Conservation (phyloP, 441 rosid genomes). For the Populus hybrid region DNA sequence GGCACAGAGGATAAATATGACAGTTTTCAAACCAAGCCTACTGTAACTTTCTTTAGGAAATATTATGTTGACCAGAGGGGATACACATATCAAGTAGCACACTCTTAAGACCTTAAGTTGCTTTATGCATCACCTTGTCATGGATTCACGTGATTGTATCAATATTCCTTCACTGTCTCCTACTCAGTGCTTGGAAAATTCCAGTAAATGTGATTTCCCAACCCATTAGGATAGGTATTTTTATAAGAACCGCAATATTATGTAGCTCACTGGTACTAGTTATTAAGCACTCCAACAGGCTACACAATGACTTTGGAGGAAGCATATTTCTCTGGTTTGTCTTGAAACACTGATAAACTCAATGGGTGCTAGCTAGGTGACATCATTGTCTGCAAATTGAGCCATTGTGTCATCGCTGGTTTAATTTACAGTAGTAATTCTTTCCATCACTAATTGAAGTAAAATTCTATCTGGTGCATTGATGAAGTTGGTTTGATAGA, state of each 20-base stretch:
- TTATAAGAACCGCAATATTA: neutral
- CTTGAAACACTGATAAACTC: neutral
- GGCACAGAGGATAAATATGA: neutral
- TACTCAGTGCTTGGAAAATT: neutral
- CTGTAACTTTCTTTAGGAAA: neutral
- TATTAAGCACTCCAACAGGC: neutral
- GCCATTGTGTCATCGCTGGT: neutral
- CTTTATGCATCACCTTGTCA: neutral
- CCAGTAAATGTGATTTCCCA: neutral
- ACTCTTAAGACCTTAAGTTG: neutral
- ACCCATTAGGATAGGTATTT: constrained; percentile 3
- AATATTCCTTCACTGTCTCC: neutral
- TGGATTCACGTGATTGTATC: neutral
- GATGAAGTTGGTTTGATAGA: constrained; percentile 5
- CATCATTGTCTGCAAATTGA: neutral
- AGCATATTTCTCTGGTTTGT: neutral
- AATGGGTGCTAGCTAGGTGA: neutral
- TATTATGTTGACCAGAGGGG: neutral
- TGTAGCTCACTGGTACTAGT: neutral
- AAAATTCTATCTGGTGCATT: neutral
- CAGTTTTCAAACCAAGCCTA: neutral
- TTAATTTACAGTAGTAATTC: neutral
- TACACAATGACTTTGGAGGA: neutral
- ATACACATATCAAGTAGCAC: neutral
- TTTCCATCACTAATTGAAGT: neutral